Percentiles rank a stretch among this genome's conserved stretches.
phyloP scores from a whole-genome alignment of 495 filamentous ascomycete genomes.

The Annulohypoxylon maeteangense region DNA sequence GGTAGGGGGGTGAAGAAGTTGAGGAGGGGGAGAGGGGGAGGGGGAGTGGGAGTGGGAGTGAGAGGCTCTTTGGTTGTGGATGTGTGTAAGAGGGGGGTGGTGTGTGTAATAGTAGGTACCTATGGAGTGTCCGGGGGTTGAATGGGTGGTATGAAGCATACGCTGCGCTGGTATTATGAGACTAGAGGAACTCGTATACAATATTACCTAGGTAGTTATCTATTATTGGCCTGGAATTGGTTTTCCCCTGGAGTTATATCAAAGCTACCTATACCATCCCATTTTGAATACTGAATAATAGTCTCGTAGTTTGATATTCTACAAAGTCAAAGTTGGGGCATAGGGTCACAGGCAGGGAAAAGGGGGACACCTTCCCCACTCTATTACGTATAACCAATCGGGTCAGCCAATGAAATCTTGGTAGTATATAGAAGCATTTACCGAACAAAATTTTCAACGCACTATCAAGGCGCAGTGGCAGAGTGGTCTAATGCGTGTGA shows the following conservation, averaged over 20 bases:
- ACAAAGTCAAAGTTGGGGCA: too few species aligned
- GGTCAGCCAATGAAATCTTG: not conserved
- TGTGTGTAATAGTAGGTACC: too few species aligned
- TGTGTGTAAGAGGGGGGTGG: not conserved
- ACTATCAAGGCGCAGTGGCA: constrained; percentile 22
- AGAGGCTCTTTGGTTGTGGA: not conserved
- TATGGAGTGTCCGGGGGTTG: not conserved
- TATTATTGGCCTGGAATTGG: too few species aligned
- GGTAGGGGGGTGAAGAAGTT: constrained; percentile 35
- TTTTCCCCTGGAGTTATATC: too few species aligned
- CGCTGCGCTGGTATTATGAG: too few species aligned
- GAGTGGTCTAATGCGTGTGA: constrained; percentile 41
- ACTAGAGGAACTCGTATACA: too few species aligned
- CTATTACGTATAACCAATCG: not conserved
- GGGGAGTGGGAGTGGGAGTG: not conserved
- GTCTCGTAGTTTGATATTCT: not conserved
- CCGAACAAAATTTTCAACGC: not conserved
- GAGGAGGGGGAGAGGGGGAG: not conserved
- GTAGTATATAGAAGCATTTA: not conserved
- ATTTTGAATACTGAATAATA: too few species aligned
- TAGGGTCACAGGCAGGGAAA: not conserved
- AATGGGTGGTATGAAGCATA: not conserved
- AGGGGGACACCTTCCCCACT: not conserved
- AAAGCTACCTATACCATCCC: too few species aligned
- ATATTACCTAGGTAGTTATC: too few species aligned